Evolutionary conservation across 2,329 filamentous ascomycete genomes (phyloP).

Genomic region (Pezicula neosporulosa): DNA sequence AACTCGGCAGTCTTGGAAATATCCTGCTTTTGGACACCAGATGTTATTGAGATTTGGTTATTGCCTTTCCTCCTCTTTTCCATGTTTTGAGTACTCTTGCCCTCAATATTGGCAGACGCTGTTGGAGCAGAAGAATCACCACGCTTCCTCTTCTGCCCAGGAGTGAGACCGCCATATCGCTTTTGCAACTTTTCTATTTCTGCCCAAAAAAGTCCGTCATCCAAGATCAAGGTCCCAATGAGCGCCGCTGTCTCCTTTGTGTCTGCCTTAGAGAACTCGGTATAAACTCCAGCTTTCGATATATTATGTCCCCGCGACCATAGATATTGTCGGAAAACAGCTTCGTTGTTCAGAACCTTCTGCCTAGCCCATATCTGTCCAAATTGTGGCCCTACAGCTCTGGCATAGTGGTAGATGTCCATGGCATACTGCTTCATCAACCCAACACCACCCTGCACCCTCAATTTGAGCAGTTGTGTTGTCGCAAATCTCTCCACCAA

Average conservation of each 20-base stretch:
- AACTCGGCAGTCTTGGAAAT: not conserved
- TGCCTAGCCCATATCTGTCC: not conserved
- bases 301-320: not conserved
- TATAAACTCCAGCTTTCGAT: not conserved
- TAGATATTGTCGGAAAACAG: not conserved
- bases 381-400: not conserved
- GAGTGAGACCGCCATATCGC: not conserved
- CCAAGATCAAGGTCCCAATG: not conserved
- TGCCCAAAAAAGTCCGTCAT: not conserved
- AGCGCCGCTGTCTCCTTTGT: not conserved
- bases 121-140: not conserved
- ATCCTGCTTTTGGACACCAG: not conserved
- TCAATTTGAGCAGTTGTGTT: not conserved
- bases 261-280: not conserved
- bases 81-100: not conserved
- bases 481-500: not conserved
- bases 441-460: not conserved
- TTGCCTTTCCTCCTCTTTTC: not conserved
- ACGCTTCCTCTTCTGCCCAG: not conserved
- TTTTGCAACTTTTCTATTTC: not conserved
- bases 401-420: slow-evolving; percentile 1
- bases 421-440: not conserved
- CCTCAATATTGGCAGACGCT: not conserved
- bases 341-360: not conserved
- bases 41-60: not conserved